Conservation (phyloP, 1,139 yeast genomes). For the Lodderomyces margitis region DNA sequence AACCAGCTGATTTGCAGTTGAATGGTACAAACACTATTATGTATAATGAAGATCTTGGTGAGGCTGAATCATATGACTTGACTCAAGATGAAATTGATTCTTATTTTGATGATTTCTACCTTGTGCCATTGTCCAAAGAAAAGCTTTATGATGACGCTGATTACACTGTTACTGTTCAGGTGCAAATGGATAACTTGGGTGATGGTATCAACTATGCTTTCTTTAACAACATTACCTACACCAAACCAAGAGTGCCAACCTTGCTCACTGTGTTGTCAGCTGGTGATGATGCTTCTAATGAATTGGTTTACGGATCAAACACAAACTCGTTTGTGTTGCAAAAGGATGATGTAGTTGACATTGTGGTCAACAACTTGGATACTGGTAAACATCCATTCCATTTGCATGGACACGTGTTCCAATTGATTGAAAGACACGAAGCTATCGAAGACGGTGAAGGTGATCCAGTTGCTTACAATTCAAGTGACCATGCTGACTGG, state of each 20-base stretch:
- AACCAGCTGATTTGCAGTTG: slow-evolving; percentile 52
- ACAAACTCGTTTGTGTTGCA: slow-evolving; percentile 62
- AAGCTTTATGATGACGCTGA: slow-evolving; percentile 56
- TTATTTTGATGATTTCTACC: slow-evolving; percentile 56
- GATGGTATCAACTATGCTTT: slow-evolving; percentile 76
- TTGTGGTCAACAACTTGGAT: slow-evolving; percentile 70
- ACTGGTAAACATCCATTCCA: slow-evolving; percentile 95
- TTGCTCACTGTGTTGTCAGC: slow-evolving; percentile 56
- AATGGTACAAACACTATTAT: slow-evolving; percentile 55
- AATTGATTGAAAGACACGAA: slow-evolving; percentile 61
- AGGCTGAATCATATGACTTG: slow-evolving; percentile 24
- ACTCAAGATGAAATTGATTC: slow-evolving; percentile 20
- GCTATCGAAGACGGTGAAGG: slow-evolving; percentile 48
- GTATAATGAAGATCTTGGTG: slow-evolving; percentile 36
- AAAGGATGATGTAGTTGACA: slow-evolving; percentile 62
- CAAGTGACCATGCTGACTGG: slow-evolving; percentile 48
- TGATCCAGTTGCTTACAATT: slow-evolving; percentile 49
- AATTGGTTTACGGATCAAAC: slow-evolving; percentile 64
- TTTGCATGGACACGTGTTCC: slow-evolving; percentile 83
- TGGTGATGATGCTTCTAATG: slow-evolving; percentile 45
- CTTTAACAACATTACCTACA: slow-evolving; percentile 65
- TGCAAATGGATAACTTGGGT: slow-evolving; percentile 65
- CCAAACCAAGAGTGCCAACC: slow-evolving; percentile 66
- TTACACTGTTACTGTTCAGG: slow-evolving; percentile 54
- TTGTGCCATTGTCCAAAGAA: slow-evolving; percentile 45